Base-by-base conservation (phyloP, 2,329 filamentous ascomycete species). In the Drechmeria coniospora region DNA sequence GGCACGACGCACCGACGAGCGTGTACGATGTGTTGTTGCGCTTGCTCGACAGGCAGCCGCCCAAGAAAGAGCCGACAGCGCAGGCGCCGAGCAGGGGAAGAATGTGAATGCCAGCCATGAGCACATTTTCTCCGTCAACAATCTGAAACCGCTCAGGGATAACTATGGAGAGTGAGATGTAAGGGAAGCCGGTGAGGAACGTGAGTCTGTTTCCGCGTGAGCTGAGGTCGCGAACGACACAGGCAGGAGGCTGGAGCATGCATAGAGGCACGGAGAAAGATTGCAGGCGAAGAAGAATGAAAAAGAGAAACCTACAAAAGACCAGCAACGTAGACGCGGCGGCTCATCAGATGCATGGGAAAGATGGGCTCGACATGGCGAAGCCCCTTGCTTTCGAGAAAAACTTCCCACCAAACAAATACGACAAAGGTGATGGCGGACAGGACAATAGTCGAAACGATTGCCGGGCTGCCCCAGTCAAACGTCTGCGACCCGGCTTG, bases 141-240 rank as follows among this genome's bases (percentile, higher is more conserved):
- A 74, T 63, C 34, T 75, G 69, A 27, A 73, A 68, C 6, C 68
- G 53, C 36, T 75, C 65, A 1, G 71, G 70, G 4, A 76, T 57
- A 18, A 63, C 58, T 31, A 74, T 61, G 9, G 68, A 60, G n/a
- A 72, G 54, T 4, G 65, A 53, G 14, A 75, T 61, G 34, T 72
- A 74, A 0, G 63, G 54, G 28, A 67, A 70, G 2, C 69, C 69
- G 0, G 63, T 63, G 12, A 74, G 52, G 11, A 74, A 48, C 3
- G 68, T 72, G 15, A 64, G 59, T 11, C 65, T 70, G 4, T 4
- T 16, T n/a, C 15, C 29, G 13, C 5, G 9, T 21, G 7, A 29
- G 26, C n/a, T n/a, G n/a, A n/a, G n/a, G n/a, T n/a, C n/a, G n/a
- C n/a, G n/a, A n/a, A n/a, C n/a, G n/a, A n/a, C n/a, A n/a, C n/a